phyloP scores from a whole-genome alignment of 108 stramenopile species.

The Stephanodiscus minutulus region DNA sequence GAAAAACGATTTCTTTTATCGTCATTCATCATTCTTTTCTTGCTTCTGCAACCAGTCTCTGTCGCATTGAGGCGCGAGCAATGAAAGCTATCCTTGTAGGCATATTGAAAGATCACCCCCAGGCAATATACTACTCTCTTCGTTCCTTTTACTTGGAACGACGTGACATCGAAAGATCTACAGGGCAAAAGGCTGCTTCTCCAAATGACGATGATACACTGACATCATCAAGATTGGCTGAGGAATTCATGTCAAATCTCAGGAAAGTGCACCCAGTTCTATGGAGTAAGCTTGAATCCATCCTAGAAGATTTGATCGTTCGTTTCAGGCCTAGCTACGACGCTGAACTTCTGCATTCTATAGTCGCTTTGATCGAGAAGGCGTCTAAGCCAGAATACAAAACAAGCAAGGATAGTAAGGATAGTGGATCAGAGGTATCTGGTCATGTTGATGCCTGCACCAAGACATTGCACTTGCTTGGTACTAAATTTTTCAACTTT shows the following conservation, averaged over 20 bases:
- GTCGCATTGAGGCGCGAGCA: slow-evolving; percentile 68
- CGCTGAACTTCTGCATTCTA: slow-evolving; percentile 87
- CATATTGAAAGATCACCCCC: slow-evolving; percentile 79
- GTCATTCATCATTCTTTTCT: no score
- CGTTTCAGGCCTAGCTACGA: slow-evolving; percentile 90
- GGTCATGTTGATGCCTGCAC: slow-evolving; percentile 55
- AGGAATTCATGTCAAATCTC: slow-evolving; percentile 86
- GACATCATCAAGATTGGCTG: slow-evolving; percentile 61
- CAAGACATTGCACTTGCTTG: slow-evolving; percentile 72
- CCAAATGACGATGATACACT: slow-evolving; percentile 37
- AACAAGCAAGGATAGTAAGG: slow-evolving; percentile 11
- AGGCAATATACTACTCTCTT: slow-evolving; percentile 83
- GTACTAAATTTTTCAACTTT: slow-evolving; percentile 79
- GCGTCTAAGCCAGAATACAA: slow-evolving; percentile 52
- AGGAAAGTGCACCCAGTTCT: slow-evolving; percentile 84
- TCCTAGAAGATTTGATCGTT: slow-evolving; percentile 91
- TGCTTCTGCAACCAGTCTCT: slow-evolving; percentile 49
- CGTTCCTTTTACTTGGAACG: slow-evolving; percentile 86
- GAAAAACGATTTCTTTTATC: no score
- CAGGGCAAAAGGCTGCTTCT: slow-evolving; percentile 46
- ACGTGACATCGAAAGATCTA: slow-evolving; percentile 80
- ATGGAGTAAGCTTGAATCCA: slow-evolving; percentile 87
- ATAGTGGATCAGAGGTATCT: slow-evolving; percentile 51
- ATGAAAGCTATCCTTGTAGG: slow-evolving; percentile 62
- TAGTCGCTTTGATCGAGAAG: slow-evolving; percentile 78